Evolutionary conservation across 371 early-diverging fungal species (phyloP), one percentile per base, ranked within the genome.

Genomic region (Ordospora pajunii): DNA sequence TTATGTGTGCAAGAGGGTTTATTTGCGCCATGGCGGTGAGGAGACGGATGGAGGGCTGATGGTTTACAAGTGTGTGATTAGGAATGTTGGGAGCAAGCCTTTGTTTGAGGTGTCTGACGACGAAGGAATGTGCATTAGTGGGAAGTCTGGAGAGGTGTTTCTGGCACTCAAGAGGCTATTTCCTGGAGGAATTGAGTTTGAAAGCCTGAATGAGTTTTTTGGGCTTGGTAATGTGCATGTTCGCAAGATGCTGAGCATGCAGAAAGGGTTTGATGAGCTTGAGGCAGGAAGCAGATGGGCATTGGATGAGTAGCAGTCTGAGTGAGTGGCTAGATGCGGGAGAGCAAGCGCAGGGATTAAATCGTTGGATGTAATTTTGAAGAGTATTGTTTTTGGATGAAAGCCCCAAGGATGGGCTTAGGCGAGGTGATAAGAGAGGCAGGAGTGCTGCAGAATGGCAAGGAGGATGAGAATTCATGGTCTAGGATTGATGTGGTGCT

Each of bases 401-500:
- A 37, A 58, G 40, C 58, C 58, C 58, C 58, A 58, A 58, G 58
- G 27, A 58, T 58, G 58, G 32, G 32, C 17, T 19, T 58, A 37
- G 12, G 19, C n/a, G 58, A 58, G 58, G 40, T 58, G 12, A 19
- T 62, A 25, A 70, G 58, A 70, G 77, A 76, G 25, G 32, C 27
- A 1, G 32, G 17, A 50, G 48, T 27, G 12, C 64, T 75, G 8
- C 23, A 22, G 1, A n/a, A 69, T 27, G 21, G n/a, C 37, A 80
- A 77, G 72, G 80, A 80, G 58, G 67, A 77, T 64, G 80, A 80
- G 69, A 52, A 49, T 10, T 77, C 77, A 9, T 80, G 80, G 80
- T 62, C 54, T 25, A 74, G 67, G 64, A 69, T 77, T 9, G 64
- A 75, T 42, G 54, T 10, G 9, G 37, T 74, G 17, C 74, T 77